These are phyloP conservation scores for Xylariales sp. DNA, from an alignment of 2,329 filamentous ascomycete species.

Conservation along the genomic window DNA sequence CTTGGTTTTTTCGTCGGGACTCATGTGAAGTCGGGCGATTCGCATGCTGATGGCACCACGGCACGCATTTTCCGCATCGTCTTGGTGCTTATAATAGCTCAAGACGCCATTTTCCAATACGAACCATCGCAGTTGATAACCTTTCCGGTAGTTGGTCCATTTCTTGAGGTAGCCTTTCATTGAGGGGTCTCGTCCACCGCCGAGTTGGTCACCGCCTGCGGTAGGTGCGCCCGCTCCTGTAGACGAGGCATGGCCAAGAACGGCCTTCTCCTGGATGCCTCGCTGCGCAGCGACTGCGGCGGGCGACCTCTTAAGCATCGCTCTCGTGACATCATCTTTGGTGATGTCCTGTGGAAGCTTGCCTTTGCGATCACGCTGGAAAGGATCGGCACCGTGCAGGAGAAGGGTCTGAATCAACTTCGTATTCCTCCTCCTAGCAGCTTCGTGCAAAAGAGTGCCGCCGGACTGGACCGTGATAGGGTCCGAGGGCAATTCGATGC, in stretches of 20 bases:
- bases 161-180: conserved; percentile 99
- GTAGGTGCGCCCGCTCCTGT: conserved; percentile 48
- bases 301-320: conserved; percentile 89
- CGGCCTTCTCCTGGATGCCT: conserved; percentile 95
- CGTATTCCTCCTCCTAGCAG: conserved; percentile 80
- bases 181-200: conserved; percentile 85
- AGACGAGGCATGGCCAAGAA: conserved; percentile 69
- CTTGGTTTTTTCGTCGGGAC: conserved; percentile 91
- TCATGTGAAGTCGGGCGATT: conserved; percentile 93
- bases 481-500: conserved; percentile 81
- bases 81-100: conserved; percentile 99
- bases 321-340: conserved; percentile 83
- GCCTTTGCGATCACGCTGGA: conserved; percentile 89
- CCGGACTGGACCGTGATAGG: conserved; percentile 71
- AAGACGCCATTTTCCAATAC: conserved; percentile 95
- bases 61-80: conserved; percentile 92
- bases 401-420: conserved; percentile 86
- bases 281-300: conserved; percentile 91
- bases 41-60: conserved; percentile 98
- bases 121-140: conserved; percentile 96
- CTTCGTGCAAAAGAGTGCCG: conserved; percentile 92
- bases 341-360: conserved; percentile 95
- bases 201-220: conserved; percentile 53
- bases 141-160: conserved; percentile 98
- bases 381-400: conserved; percentile 92